phyloP scores from a whole-genome alignment of 208 protist genomes.

The Trypanosoma cruzi region DNA sequence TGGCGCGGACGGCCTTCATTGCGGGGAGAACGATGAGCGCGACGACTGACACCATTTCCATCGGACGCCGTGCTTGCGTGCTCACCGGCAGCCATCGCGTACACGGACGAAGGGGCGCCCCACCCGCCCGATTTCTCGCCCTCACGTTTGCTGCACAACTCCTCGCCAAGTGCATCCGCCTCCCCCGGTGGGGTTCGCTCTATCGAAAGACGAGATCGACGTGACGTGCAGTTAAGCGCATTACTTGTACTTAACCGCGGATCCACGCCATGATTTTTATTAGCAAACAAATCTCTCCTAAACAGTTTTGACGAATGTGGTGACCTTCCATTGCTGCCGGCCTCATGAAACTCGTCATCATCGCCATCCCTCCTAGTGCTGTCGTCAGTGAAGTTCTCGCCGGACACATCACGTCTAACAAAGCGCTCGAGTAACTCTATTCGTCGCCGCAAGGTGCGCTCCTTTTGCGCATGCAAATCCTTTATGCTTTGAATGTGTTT shows the following conservation, averaged over 20 bases:
- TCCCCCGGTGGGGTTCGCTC: no score
- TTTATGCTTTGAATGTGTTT: conserved; percentile 22
- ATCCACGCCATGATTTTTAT: background rate
- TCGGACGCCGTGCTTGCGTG: background rate
- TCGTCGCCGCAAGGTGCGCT: conserved; percentile 18
- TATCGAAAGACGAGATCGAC: no score
- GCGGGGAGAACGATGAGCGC: no score
- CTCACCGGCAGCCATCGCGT: no score
- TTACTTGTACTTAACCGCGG: background rate
- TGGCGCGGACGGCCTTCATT: no score
- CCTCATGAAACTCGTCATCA: background rate
- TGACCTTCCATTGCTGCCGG: no score
- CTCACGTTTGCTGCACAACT: no score
- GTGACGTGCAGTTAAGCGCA: background rate
- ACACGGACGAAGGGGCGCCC: no score
- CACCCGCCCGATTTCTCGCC: no score
- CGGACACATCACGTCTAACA: background rate
- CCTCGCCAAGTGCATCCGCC: no score
- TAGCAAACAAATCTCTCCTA: background rate
- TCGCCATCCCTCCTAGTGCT: background rate
- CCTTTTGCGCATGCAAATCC: conserved; percentile 23
- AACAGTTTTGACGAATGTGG: background rate
- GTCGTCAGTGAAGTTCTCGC: background rate
- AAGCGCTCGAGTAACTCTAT: conserved; percentile 16
- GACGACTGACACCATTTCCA: background rate